Evolutionary conservation across 345 rosid genomes (phyloP), one percentile per base, ranked within the genome.

Genomic region (Salix udensis): DNA sequence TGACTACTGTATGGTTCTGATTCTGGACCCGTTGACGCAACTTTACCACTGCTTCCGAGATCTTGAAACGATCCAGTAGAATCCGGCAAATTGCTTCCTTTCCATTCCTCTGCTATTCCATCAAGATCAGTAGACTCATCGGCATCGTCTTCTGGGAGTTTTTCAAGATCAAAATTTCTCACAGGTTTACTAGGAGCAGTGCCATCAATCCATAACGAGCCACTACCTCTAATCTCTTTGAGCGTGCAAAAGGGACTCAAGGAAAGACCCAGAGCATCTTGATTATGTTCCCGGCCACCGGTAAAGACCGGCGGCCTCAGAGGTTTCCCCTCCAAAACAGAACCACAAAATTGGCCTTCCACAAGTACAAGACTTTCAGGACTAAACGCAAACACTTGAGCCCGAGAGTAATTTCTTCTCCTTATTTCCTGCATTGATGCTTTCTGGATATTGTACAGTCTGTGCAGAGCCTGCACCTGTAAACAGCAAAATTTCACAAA

Each of bases 401-500:
- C 50, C 31, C 67, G 73, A 30, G 67, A 24, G 37, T 42, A 69
- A 44, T n/a, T 10, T 58, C 62, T 58, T 58, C 62, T 23, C 28
- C 26, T 58, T 23, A n/a, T 58, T 58, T 58, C 62, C 62, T 58
- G 62, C 62, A 58, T 58, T 9, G 26, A 26, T n/a, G 28, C 13
- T 58, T n/a, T 58, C n/a, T 76, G 79, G 46, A 76, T 42, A 30
- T 16, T 21, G 46, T 76, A 76, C 60, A 76, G 68, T 42, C 58
- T 68, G 67, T 76, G 79, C 61, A 76, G 55, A 19, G 79, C 68
- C 68, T 76, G 73, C 58, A 76, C 79, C 79, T 76, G 68, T 30
- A 42, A 30, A 36, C 39, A 19, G 36, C 74, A 76, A 15, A 53
- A 53, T 36, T 66, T 21, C 39, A 30, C 19, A 30, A 58, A 58